Base-by-base conservation (phyloP, 2,329 filamentous ascomycete species). In the Paradendryphiella salina region DNA sequence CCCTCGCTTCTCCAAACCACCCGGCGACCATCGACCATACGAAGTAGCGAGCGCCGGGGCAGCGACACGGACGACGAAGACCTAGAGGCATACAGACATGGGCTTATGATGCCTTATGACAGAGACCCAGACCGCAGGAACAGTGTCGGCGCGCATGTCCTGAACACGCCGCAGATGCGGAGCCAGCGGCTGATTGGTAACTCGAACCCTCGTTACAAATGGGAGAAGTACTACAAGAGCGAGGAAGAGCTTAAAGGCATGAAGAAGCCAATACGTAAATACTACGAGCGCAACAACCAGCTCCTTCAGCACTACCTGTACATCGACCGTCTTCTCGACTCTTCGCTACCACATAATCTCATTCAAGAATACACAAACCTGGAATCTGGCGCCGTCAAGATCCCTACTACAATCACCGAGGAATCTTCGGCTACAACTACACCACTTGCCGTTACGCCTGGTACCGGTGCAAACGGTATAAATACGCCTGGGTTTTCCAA, bases 231-330 rank as follows among this genome's bases (percentile, higher is more conserved):
- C 71, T 96, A 89, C 83, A 95, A 89, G 72, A 83, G 84, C 0
- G 85, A 91, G 23, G 86, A 88, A 21, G 82, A 95, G 68, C 77
- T 96, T 57, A 82, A 82, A 59, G 69, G 74, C 49, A 87, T 95
- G 82, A 83, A 82, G 66, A 88, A 86, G 70, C 80, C 85, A n/a
- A 73, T 95, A 53, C 88, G 91, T 38, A 69, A 86, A 66, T 96
- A 96, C 76, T 96, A 97, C 68, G 87, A 95, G 77, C 85, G 89
- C 35, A 93, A 86, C 68, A 97, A 97, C 75, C 85, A 86, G 61
- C 79, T 96, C 35, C 85, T 97, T 52, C 89, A 94, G 71, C 88
- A 96, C 70, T 97, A 96, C 71, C 80, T 95, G 57, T 96, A 95
- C 71, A 96, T 96, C 63, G 93, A 96, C 74, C 84, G 87, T 44